Conservation (phyloP, 495 filamentous ascomycete species). For the Cercophora scortea region DNA sequence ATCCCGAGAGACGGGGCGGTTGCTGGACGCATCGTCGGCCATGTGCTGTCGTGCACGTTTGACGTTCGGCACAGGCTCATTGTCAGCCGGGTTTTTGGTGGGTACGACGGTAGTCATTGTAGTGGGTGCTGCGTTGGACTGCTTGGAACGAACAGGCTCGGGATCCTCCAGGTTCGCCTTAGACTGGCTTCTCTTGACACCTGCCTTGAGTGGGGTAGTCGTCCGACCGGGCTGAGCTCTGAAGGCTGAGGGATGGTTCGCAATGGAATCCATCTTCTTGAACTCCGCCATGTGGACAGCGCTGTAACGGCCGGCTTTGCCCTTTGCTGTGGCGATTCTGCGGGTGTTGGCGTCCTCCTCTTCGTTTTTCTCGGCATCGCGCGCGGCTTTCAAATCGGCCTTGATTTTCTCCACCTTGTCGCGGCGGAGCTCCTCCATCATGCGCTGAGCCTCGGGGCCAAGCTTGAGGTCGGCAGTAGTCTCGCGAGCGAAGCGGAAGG, state of each 20-base stretch:
- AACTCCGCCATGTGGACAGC: constrained; percentile 79
- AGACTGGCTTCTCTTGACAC: constrained; percentile 48
- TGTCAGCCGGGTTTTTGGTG: constrained; percentile 1
- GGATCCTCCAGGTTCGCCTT: constrained; percentile 59
- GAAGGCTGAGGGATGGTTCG: constrained; percentile 71
- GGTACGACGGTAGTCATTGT: constrained; percentile 22
- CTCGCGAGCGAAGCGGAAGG: constrained; percentile 59
- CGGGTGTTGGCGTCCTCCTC: constrained; percentile 40
- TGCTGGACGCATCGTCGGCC: constrained; percentile 51
- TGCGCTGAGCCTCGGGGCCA: constrained; percentile 61
- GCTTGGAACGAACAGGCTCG: constrained; percentile 33
- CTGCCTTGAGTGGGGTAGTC: constrained; percentile 42
- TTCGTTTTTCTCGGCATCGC: constrained; percentile 34
- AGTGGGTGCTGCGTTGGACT: constrained; percentile 22
- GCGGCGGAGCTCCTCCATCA: constrained; percentile 72
- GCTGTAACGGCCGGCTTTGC: constrained; percentile 69
- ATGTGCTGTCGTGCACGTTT: constrained; percentile 60
- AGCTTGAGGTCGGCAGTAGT: constrained; percentile 48
- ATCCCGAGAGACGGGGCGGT: constrained; percentile 45
- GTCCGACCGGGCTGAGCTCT: constrained; percentile 53
- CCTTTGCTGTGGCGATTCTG: constrained; percentile 70
- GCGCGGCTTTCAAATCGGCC: constrained; percentile 50
- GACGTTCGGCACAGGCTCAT: constrained; percentile 30
- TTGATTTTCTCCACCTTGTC: constrained; percentile 62
- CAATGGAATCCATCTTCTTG: constrained; percentile 96